Conservation (phyloP, 2,329 filamentous ascomycete genomes). For the Neospermospora avenae region DNA sequence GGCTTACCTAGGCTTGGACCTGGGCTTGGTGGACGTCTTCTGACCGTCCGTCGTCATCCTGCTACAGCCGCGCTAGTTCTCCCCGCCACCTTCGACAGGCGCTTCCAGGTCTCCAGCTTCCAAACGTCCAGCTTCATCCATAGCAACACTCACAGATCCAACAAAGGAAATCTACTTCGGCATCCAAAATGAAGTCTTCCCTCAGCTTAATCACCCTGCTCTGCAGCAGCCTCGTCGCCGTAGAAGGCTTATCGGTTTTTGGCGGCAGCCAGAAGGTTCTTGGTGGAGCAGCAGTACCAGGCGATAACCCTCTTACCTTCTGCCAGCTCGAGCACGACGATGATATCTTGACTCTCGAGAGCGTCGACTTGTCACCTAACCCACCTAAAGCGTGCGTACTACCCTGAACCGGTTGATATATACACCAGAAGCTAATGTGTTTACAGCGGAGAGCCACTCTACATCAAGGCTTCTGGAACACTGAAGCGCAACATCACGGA, state of each 20-base stretch:
- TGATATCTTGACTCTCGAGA: slow-evolving; percentile 73
- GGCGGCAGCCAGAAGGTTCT: slow-evolving; percentile 46
- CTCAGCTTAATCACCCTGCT: slow-evolving; percentile 28
- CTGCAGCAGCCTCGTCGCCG: slow-evolving; percentile 35
- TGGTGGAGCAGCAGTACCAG: slow-evolving; percentile 46
- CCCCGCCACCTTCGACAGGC: slow-evolving; percentile 9
- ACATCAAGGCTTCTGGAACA: slow-evolving; percentile 75
- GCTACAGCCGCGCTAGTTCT: not conserved
- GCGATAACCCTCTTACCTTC: slow-evolving; percentile 80
- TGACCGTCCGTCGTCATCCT: slow-evolving; percentile 9
- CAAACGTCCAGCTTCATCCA: not conserved
- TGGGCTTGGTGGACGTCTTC: not conserved
- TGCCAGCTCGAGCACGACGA: slow-evolving; percentile 63
- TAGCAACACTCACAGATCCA: not conserved
- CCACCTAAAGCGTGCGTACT: slow-evolving; percentile 74
- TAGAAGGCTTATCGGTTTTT: slow-evolving; percentile 44
- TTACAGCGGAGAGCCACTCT: slow-evolving; percentile 69
- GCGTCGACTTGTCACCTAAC: slow-evolving; percentile 80
- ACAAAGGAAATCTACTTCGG: not conserved
- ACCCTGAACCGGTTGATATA: not conserved
- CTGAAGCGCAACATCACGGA: slow-evolving; percentile 69
- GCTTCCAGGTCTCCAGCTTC: slow-evolving; percentile 2
- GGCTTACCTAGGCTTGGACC: not conserved
- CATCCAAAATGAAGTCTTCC: slow-evolving; percentile 33
- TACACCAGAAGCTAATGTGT: slow-evolving; percentile 23